Conservation (phyloP, 768 basidiomycete species). For the Mycena metata region DNA sequence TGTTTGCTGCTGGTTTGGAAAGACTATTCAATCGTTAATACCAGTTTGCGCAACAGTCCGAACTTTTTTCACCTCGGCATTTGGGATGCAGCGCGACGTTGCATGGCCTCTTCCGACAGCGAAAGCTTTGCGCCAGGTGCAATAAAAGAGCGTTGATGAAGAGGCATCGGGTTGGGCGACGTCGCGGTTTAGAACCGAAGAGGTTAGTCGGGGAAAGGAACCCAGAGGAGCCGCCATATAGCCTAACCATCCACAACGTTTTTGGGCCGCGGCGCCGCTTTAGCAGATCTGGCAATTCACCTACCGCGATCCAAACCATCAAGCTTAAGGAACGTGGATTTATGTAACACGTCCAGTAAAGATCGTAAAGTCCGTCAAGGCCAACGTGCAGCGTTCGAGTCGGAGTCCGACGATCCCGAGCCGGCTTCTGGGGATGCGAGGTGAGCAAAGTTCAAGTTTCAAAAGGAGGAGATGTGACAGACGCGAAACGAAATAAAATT, state of each 20-base stretch:
- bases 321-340: constrained; percentile 34
- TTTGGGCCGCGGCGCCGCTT: constrained; percentile 31
- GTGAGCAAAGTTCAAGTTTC: constrained; percentile 22
- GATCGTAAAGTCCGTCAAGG: constrained; percentile 22
- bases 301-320: constrained; percentile 28
- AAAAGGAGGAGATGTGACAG: constrained; percentile 11
- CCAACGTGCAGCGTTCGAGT: constrained; percentile 22
- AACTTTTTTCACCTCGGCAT: constrained; percentile 20
- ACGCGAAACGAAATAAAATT: constrained; percentile 19
- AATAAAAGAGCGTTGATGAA: constrained; percentile 33
- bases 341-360: constrained; percentile 17
- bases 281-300: constrained; percentile 30
- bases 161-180: constrained; percentile 21
- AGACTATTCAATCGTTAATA: constrained; percentile 16
- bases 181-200: constrained; percentile 35
- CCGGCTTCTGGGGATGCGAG: constrained; percentile 17
- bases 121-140: constrained; percentile 18
- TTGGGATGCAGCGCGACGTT: constrained; percentile 26
- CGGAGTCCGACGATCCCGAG: constrained; percentile 31
- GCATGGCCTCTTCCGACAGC: constrained; percentile 22
- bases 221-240: constrained; percentile 33
- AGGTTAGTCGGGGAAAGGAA: constrained; percentile 33
- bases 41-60: neutral
- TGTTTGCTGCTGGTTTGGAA: constrained; percentile 15
- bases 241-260: constrained; percentile 34